phyloP scores from a whole-genome alignment of 1,284 basidiomycete species.

The Pseudozyma flocculosa region DNA sequence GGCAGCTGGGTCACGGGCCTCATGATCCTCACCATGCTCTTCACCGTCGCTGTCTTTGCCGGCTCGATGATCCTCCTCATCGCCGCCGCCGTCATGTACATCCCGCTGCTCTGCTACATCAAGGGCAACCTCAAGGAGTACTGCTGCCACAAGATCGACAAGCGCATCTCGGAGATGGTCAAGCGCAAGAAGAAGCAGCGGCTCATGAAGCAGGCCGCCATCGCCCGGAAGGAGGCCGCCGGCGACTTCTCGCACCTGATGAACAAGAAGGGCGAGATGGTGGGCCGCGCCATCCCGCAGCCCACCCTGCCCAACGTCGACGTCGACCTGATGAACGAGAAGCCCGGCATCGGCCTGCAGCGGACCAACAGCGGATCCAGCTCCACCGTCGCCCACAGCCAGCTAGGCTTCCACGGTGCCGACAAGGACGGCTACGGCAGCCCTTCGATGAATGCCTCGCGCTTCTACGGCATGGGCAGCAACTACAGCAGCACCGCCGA shows the following conservation, averaged over 20 bases:
- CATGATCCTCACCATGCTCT: constrained; percentile 82
- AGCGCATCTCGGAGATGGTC: constrained; percentile 89
- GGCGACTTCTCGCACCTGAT: constrained; percentile 87
- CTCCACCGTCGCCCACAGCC: constrained; percentile 21
- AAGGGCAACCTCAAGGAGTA: constrained; percentile 95
- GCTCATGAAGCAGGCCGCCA: constrained; percentile 74
- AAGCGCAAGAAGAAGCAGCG: constrained; percentile 86
- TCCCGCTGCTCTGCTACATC: constrained; percentile 90
- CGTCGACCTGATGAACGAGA: constrained; percentile 76
- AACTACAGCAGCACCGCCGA: constrained; percentile 42
- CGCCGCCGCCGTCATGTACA: constrained; percentile 80
- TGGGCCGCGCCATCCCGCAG: constrained; percentile 81
- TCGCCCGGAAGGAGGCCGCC: constrained; percentile 84
- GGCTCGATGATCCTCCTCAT: constrained; percentile 80
- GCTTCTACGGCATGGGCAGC: no score
- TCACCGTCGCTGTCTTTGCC: constrained; percentile 83
- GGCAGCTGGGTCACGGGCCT: constrained; percentile 71
- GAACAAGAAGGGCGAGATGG: constrained; percentile 85
- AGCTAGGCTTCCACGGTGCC: constrained; percentile 5
- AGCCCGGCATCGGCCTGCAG: constrained; percentile 16
- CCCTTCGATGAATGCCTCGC: no score
- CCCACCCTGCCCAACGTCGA: constrained; percentile 91
- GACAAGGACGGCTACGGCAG: constrained; percentile 6
- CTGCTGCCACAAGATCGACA: constrained; percentile 97
- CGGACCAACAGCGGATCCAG: constrained; percentile 23